Evolutionary conservation across 257 asterid species (phyloP).

Genomic region (Hygrophila difformis): DNA sequence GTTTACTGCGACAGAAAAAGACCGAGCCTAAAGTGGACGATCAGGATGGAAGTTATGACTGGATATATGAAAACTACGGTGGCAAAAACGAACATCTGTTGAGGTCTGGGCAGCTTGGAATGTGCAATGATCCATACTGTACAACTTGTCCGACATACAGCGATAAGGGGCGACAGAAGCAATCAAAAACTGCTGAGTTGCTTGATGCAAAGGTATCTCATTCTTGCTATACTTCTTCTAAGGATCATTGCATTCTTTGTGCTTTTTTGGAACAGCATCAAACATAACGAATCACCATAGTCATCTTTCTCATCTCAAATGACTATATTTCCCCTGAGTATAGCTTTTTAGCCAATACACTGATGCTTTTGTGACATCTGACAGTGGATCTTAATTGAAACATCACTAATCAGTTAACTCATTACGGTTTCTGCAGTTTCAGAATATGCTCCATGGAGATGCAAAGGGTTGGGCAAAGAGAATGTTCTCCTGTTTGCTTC

Average conservation of each 20-base stretch:
- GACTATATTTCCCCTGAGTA: too few relatives aligned
- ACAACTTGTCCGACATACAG: slow-evolving; percentile 80
- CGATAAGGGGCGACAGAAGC: slow-evolving; percentile 2
- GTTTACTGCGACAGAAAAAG: too few relatives aligned
- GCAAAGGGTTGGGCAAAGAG: slow-evolving; percentile 65
- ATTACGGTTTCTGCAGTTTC: slow-evolving; percentile 39
- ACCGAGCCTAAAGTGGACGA: too few relatives aligned
- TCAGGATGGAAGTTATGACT: slow-evolving; percentile 23
- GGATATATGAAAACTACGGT: slow-evolving; percentile 32
- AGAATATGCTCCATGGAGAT: slow-evolving; percentile 52
- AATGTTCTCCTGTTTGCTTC: slow-evolving; percentile 27
- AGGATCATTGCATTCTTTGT: too few relatives aligned
- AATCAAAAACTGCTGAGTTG: background rate
- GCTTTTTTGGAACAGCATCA: too few relatives aligned
- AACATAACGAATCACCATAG: too few relatives aligned
- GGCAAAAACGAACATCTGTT: slow-evolving; percentile 68
- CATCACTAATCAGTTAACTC: slow-evolving; percentile 30
- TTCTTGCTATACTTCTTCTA: too few relatives aligned
- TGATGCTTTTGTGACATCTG: background rate
- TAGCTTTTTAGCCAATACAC: too few relatives aligned
- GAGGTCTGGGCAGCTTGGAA: slow-evolving; percentile 85
- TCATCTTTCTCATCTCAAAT: too few relatives aligned
- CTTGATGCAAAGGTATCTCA: background rate
- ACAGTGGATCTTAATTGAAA: slow-evolving; percentile 2
- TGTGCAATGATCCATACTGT: slow-evolving; percentile 92